Evolutionary conservation across 148 eudicot species (phyloP).

Genomic region (Nyssa sinensis): DNA sequence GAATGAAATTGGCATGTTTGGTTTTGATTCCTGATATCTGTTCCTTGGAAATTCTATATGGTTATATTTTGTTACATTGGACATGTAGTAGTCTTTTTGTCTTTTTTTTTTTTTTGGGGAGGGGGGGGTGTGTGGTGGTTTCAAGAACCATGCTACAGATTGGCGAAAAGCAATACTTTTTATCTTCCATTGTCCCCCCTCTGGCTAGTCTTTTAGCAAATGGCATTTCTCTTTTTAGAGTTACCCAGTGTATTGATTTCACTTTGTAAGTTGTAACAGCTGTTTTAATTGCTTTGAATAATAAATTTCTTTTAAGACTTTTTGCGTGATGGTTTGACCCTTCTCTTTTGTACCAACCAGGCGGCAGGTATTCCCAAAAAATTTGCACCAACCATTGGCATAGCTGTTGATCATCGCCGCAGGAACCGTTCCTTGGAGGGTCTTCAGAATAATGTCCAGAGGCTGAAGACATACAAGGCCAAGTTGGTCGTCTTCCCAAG

Average conservation of each 20-base stretch:
- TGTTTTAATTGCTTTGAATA: slow-evolving; percentile 1
- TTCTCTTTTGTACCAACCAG: slow-evolving; percentile 18
- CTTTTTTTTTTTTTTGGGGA: no score
- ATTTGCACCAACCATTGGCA: slow-evolving; percentile 63
- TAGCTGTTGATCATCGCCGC: slow-evolving; percentile 61
- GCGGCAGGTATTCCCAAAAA: slow-evolving; percentile 63
- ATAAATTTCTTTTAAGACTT: neutral
- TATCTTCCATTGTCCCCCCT: no score
- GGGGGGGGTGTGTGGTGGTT: neutral
- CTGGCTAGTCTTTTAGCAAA: no score
- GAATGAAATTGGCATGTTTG: no score
- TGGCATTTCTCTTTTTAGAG: no score
- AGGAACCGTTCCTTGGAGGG: slow-evolving; percentile 57
- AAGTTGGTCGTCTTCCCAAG: slow-evolving; percentile 70
- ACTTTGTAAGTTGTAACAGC: neutral
- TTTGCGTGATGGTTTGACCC: neutral
- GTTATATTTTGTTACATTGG: no score
- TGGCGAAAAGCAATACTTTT: no score
- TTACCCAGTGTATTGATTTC: neutral
- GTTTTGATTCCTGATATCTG: no score
- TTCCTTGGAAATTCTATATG: no score
- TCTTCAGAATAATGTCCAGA: slow-evolving; percentile 56
- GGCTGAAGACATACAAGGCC: slow-evolving; percentile 64
- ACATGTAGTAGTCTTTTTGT: no score
- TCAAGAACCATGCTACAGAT: no score